These are phyloP conservation scores for Neurospora sp. DNA, from an alignment of 2,329 filamentous ascomycete species.

Conservation along the genomic window DNA sequence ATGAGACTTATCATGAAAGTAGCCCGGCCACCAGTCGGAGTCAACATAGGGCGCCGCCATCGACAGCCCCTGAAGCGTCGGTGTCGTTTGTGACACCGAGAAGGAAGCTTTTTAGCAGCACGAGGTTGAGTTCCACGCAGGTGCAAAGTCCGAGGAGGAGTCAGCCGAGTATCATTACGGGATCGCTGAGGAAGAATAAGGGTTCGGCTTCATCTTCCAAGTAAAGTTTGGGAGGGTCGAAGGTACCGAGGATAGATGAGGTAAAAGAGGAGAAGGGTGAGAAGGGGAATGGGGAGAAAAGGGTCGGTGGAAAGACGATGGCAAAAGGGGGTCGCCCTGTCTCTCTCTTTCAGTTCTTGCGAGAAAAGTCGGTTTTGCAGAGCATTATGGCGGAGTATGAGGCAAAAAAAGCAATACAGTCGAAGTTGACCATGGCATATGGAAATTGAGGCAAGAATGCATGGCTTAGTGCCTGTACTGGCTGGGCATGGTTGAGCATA, in stretches of 20 bases:
- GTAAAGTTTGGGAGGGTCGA: neutral
- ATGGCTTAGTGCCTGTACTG: neutral
- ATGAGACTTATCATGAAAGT: slow-evolving; percentile 23
- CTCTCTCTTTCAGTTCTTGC: neutral
- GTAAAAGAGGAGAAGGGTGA: neutral
- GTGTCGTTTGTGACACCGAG: neutral
- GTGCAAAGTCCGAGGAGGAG: neutral
- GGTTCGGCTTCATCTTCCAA: neutral
- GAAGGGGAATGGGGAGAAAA: neutral
- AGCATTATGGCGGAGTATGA: neutral
- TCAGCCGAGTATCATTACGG: neutral
- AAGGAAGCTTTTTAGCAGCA: neutral
- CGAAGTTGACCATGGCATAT: neutral
- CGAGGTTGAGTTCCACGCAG: neutral
- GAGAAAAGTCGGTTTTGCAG: neutral
- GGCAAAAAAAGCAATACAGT: neutral
- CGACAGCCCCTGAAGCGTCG: neutral
- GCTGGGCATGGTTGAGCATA: neutral
- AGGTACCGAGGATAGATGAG: neutral
- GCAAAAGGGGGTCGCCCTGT: too few species aligned
- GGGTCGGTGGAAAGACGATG: neutral
- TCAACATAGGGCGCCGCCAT: neutral
- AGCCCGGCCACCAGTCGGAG: slow-evolving; percentile 9
- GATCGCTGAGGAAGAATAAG: neutral
- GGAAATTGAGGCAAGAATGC: neutral